These are phyloP conservation scores for Notholithocarpus densiflorus DNA, from an alignment of 306 rosid species.

Conservation along the genomic window DNA sequence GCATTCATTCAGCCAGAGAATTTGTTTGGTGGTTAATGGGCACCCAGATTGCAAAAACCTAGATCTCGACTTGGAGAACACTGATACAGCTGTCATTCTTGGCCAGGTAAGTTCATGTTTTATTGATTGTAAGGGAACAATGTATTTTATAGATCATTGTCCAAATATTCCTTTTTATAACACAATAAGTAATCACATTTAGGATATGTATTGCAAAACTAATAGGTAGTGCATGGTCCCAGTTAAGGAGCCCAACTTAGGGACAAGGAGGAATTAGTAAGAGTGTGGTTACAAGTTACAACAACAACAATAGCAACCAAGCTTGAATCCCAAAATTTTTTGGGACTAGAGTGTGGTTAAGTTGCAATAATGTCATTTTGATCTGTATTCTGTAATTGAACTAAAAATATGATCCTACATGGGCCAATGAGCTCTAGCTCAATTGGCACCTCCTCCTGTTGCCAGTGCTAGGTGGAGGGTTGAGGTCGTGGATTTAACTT, in stretches of 20 bases:
- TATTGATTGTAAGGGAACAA: background rate
- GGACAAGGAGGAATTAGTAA: background rate
- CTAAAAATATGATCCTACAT: background rate
- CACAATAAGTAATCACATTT: background rate
- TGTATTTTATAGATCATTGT: background rate
- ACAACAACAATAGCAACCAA: too few relatives aligned
- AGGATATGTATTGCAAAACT: background rate
- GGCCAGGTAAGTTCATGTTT: constrained; percentile 65
- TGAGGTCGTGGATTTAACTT: too few relatives aligned
- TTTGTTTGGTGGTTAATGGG: constrained; percentile 99
- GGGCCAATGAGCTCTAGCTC: too few relatives aligned
- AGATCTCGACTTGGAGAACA: constrained; percentile 63
- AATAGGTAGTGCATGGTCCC: background rate
- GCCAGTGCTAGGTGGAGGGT: too few relatives aligned
- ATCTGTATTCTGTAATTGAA: background rate
- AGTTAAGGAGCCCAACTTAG: background rate
- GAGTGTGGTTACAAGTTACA: background rate
- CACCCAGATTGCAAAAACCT: constrained; percentile 81
- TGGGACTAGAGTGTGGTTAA: background rate
- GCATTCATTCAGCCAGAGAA: constrained; percentile 83
- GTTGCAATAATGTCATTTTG: background rate
- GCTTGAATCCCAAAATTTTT: too few relatives aligned
- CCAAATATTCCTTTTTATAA: background rate
- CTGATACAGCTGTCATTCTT: constrained; percentile 82
- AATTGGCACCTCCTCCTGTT: too few relatives aligned